Percentiles rank a stretch among this genome's conserved stretches.
These are phyloP conservation scores for Canavalia gladiata DNA, from an alignment of 306 rosid genomes.

Conservation along the genomic window DNA sequence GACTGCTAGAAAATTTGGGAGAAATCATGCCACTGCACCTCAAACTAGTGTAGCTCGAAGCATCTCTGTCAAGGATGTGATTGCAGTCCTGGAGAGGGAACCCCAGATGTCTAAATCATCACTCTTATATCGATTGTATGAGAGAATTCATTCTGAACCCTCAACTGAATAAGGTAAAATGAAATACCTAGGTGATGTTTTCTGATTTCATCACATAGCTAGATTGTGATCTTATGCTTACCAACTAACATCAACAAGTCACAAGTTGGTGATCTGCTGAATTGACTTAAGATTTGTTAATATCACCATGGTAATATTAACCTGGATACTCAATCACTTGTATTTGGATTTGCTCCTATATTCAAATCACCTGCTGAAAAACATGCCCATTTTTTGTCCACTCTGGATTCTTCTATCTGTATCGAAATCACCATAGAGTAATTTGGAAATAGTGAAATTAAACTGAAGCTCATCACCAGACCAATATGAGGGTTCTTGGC, in stretches of 20 bases:
- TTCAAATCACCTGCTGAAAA: not conserved
- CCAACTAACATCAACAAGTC: not conserved
- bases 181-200: not conserved
- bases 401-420: not conserved
- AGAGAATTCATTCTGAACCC: constrained; percentile 62
- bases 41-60: constrained; percentile 71
- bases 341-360: not conserved
- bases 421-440: constrained; percentile 5
- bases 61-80: constrained; percentile 82
- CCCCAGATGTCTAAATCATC: constrained; percentile 89
- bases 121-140: constrained; percentile 69
- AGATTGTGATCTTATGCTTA: not conserved
- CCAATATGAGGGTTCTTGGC: constrained; percentile 1
- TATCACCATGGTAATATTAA: not conserved
- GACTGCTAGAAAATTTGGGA: constrained; percentile 63
- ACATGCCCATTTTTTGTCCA: not conserved
- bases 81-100: constrained; percentile 91
- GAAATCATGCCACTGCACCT: constrained; percentile 57
- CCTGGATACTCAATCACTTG: not conserved
- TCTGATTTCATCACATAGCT: constrained; percentile 18
- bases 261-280: not conserved
- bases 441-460: constrained; percentile 36
- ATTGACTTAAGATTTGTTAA: not conserved
- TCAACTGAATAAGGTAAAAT: constrained; percentile 56
- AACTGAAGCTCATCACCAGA: not conserved